Evolutionary conservation across 1,284 basidiomycete species (phyloP), one percentile per base, ranked within the genome.

Genomic region (Puccinia triticina): DNA sequence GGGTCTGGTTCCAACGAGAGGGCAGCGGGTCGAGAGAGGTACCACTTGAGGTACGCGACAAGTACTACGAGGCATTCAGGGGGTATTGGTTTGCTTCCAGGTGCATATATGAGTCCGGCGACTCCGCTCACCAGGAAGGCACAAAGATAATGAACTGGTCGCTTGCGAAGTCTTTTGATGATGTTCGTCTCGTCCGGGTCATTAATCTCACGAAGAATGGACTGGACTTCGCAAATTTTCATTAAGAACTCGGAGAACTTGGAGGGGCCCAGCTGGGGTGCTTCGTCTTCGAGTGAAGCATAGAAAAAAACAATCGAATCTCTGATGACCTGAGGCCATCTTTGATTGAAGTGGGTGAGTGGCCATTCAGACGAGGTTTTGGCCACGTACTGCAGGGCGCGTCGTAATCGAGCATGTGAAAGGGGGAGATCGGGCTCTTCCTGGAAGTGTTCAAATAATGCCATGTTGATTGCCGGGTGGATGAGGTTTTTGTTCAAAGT

Each of bases 311-410:
- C 66, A 43, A 69, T 69, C 8, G 32, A 32, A 69, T 69, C 66
- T 37, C 37, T 5, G n/a, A 69, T 69, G 32, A 69, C n/a, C 21
- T 69, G 66, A 23, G 66, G 66, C 66, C 66, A 69, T 69, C n/a
- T 37, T 23, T 69, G 37, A n/a, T 69, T 37, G 37, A 69, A 69
- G 40, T 69, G 66, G 2, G 66, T 69, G 40, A 12, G 32, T 12
- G 66, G 61, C 21, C 16, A 43, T 12, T 37, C 66, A 69, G 66
- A 69, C n/a, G 66, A 69, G 10, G 3, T 37, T 37, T 69, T 69
- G 32, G 66, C 66, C 66, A 64, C 66, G 37, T 69, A 69, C 40
- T 69, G 32, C 8, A 69, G 66, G 4, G 66, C n/a, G 40, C 37
- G 32, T 40, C n/a, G 7, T 12, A 69, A 23, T 69, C 40, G 10